These are phyloP conservation scores for Penicillium desertorum DNA, from an alignment of 495 filamentous ascomycete genomes.

Conservation along the genomic window DNA sequence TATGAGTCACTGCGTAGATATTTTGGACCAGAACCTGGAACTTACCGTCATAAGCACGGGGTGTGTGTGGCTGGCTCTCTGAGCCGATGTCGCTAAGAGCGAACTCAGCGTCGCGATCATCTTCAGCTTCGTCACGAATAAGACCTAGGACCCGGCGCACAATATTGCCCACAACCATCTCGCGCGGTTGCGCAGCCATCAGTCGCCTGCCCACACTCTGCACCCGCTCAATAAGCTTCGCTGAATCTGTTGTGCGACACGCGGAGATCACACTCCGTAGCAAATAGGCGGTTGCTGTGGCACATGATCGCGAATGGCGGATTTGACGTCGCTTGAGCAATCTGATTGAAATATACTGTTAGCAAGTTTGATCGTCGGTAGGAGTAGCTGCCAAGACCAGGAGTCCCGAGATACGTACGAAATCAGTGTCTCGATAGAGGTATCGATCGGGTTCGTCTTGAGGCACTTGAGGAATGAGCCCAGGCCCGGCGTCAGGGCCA, in stretches of 20 bases:
- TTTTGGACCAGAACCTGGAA: slow-evolving; percentile 21
- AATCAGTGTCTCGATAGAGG: slow-evolving; percentile 76
- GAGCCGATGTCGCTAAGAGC: slow-evolving; percentile 51
- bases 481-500: slow-evolving; percentile 63
- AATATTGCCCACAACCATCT: slow-evolving; percentile 91
- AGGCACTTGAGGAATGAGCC: slow-evolving; percentile 75
- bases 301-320: slow-evolving; percentile 79
- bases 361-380: slow-evolving; percentile 14
- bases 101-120: slow-evolving; percentile 69
- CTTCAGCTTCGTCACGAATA: slow-evolving; percentile 85
- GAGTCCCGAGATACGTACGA: slow-evolving; percentile 55
- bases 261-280: slow-evolving; percentile 79
- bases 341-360: slow-evolving; percentile 42
- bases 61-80: slow-evolving; percentile 52
- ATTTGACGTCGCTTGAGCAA: slow-evolving; percentile 90
- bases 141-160: slow-evolving; percentile 85
- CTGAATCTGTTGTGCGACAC: slow-evolving; percentile 63
- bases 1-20: slow-evolving; percentile 19
- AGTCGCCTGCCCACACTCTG: slow-evolving; percentile 72
- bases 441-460: slow-evolving; percentile 68
- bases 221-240: slow-evolving; percentile 73
- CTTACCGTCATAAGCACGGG: slow-evolving; percentile 42
- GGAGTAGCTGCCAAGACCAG: neutral
- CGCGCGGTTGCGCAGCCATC: slow-evolving; percentile 76
- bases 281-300: slow-evolving; percentile 83